A percentile compares a stretch with the other conserved stretches of the same genome.
Conservation (phyloP, 176 grass and related monocot genomes). For the Cenchrus purpureus region DNA sequence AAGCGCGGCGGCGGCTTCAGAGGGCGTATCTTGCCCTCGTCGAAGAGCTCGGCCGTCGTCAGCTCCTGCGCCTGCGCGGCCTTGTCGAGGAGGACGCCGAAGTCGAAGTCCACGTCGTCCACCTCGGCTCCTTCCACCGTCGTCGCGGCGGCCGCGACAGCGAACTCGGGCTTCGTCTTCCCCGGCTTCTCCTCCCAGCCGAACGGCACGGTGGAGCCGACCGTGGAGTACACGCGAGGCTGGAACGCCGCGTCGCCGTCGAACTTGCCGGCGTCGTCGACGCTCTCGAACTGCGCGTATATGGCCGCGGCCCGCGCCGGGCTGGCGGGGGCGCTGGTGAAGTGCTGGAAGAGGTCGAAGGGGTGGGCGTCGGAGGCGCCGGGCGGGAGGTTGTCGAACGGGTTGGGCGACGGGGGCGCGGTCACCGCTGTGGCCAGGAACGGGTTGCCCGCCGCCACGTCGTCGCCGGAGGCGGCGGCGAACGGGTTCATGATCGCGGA, state of each 20-base stretch:
- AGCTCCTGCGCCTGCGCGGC: slow-evolving; percentile 33
- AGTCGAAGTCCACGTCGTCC: slow-evolving; percentile 69
- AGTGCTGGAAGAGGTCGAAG: slow-evolving; percentile 70
- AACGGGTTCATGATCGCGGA: slow-evolving; percentile 54
- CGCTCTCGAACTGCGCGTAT: slow-evolving; percentile 48
- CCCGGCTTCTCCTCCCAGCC: slow-evolving; percentile 84
- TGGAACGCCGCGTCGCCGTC: slow-evolving; percentile 34
- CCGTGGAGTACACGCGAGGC: slow-evolving; percentile 44
- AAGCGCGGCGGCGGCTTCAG: slow-evolving; percentile 78
- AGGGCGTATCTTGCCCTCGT: slow-evolving; percentile 63
- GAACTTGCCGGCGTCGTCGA: not conserved
- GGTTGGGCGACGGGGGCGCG: slow-evolving; percentile 50
- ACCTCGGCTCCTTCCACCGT: slow-evolving; percentile 1
- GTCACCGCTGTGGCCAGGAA: slow-evolving; percentile 47
- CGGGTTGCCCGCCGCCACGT: slow-evolving; percentile 22
- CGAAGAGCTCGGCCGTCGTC: slow-evolving; percentile 77
- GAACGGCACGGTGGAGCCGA: slow-evolving; percentile 65
- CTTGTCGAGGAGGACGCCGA: slow-evolving; percentile 60
- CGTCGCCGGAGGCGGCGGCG: slow-evolving; percentile 26
- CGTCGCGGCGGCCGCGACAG: not conserved
- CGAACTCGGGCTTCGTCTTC: slow-evolving; percentile 59
- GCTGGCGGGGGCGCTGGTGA: slow-evolving; percentile 78
- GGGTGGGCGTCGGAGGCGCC: slow-evolving; percentile 47
- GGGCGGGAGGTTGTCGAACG: slow-evolving; percentile 46
- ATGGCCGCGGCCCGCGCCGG: slow-evolving; percentile 68